Conservation (phyloP, 2,329 filamentous ascomycete species). For the Coniosporium tulheliwenetii region DNA sequence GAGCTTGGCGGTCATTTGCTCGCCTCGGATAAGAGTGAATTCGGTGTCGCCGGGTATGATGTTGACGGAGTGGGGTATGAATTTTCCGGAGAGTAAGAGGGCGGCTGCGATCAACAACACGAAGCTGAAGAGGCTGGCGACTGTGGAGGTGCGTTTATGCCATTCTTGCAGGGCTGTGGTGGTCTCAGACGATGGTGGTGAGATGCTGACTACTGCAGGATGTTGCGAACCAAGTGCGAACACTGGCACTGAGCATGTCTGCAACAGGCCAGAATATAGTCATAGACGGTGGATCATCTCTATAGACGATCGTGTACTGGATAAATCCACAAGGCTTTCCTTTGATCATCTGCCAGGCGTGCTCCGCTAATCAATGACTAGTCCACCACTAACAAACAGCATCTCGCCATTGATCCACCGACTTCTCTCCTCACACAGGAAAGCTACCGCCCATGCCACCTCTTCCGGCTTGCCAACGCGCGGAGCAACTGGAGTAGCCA, state of each 20-base stretch:
- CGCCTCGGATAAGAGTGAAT: slow-evolving; percentile 43
- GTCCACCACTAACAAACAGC: too few species aligned
- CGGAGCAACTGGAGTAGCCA: not conserved
- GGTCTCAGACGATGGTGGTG: not conserved
- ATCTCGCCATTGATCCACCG: too few species aligned
- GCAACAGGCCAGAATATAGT: slow-evolving; percentile 38
- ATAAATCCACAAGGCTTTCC: not conserved
- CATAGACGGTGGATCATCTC: slow-evolving; percentile 28
- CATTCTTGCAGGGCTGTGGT: slow-evolving; percentile 2
- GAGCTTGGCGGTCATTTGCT: slow-evolving; percentile 35
- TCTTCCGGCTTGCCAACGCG: not conserved
- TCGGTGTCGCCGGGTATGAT: slow-evolving; percentile 39
- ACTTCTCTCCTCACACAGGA: too few species aligned
- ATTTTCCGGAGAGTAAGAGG: slow-evolving; percentile 28
- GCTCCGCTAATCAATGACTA: too few species aligned
- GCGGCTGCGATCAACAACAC: slow-evolving; percentile 26
- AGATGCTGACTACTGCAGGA: slow-evolving; percentile 20
- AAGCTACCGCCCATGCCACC: slow-evolving; percentile 1
- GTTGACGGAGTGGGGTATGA: slow-evolving; percentile 31
- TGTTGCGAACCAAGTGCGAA: slow-evolving; percentile 37
- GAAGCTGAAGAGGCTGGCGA: slow-evolving; percentile 35
- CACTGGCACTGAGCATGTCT: slow-evolving; percentile 31
- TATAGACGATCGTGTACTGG: slow-evolving; percentile 3
- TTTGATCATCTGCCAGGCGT: too few species aligned
- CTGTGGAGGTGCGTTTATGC: slow-evolving; percentile 27